A percentile compares a stretch with the other conserved stretches of the same genome.
Conservation (phyloP, 2,329 filamentous ascomycete species). For the Aureobasidium musti region DNA sequence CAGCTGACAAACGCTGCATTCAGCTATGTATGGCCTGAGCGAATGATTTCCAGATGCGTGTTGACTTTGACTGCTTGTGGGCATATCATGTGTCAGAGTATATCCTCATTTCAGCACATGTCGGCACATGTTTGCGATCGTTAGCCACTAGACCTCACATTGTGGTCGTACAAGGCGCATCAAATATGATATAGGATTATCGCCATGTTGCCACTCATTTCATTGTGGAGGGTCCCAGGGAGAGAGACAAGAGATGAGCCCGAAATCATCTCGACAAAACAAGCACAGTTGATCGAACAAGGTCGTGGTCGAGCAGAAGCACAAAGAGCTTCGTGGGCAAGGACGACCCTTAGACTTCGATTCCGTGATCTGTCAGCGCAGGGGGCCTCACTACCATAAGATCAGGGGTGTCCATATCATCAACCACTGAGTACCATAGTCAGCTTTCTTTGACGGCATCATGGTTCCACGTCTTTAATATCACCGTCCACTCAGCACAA, state of each 20-base stretch:
- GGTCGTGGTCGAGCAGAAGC: neutral
- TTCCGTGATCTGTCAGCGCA: neutral
- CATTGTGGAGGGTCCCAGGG: neutral
- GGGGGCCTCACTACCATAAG: neutral
- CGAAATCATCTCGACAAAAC: neutral
- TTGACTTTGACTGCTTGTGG: neutral
- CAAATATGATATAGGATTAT: neutral
- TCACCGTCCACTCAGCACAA: neutral
- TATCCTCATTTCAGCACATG: neutral
- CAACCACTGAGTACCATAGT: neutral
- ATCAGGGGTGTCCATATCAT: neutral
- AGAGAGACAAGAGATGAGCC: too few relatives aligned
- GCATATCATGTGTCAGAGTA: neutral
- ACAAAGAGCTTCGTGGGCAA: neutral
- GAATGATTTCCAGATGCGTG: neutral
- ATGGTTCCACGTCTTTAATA: neutral
- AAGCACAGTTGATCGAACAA: neutral
- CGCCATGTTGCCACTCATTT: neutral
- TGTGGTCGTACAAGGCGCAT: neutral
- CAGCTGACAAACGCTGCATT: neutral
- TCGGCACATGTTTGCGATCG: neutral
- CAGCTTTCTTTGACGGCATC: neutral
- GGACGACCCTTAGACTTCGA: neutral
- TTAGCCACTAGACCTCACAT: neutral
- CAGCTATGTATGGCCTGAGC: neutral